These are phyloP conservation scores for Plantago rigida DNA, from an alignment of 305 asterid species.

Conservation along the genomic window DNA sequence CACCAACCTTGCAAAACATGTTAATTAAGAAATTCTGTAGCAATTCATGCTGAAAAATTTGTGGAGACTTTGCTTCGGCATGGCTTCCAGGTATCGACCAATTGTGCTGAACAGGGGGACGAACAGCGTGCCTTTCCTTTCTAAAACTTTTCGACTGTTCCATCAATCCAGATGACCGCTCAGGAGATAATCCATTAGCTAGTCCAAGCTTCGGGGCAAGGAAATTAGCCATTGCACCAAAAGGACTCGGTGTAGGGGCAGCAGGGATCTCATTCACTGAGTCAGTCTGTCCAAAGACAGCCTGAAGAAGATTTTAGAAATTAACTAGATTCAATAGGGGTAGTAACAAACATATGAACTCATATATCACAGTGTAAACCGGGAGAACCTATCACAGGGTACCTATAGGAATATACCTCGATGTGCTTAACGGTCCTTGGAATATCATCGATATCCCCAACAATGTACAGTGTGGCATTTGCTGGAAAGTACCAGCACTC, in stretches of 20 bases:
- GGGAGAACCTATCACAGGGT: conserved; percentile 19
- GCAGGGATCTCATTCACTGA: conserved; percentile 48
- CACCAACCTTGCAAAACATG: conserved; percentile 85
- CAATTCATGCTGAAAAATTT: conserved; percentile 95
- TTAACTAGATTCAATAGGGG: conserved; percentile 19
- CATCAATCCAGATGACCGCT: conserved; percentile 49
- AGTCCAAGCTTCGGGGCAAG: conserved; percentile 88
- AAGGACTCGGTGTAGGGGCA: conserved; percentile 60
- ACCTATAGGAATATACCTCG: conserved; percentile 51
- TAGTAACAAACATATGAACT: conserved; percentile 14
- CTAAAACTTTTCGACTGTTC: conserved; percentile 54
- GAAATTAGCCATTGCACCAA: conserved; percentile 94
- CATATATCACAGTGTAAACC: conserved; percentile 21
- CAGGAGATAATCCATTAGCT: conserved; percentile 57
- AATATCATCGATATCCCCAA: conserved; percentile 88
- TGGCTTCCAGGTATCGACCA: conserved; percentile 80
- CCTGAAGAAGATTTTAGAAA: conserved; percentile 39
- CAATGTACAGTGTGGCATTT: conserved; percentile 91
- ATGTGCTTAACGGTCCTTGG: conserved; percentile 67
- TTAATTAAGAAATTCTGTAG: conserved; percentile 90
- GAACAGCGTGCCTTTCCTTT: conserved; percentile 85
- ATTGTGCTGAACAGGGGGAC: conserved; percentile 94
- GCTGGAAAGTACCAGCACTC: conserved; percentile 99
- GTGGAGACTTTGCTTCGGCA: conserved; percentile 48
- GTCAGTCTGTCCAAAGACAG: conserved; percentile 72